Percentiles rank a stretch among this genome's conserved stretches.
Evolutionary conservation across 2,329 filamentous ascomycete species (phyloP).

Genomic region (Tolypocladium paradoxum): DNA sequence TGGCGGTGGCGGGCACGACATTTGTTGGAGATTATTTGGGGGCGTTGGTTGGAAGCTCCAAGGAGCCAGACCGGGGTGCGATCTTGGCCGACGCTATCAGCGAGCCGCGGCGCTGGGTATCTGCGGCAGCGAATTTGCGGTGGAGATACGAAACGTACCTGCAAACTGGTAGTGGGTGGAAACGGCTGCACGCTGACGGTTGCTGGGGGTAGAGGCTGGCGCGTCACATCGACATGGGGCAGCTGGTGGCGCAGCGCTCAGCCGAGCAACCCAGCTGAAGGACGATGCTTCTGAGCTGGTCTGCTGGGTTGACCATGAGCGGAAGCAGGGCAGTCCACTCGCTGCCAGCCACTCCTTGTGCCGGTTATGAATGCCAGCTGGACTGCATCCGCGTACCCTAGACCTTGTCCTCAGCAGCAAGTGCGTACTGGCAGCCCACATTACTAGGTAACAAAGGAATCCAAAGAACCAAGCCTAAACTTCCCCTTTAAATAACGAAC

Average conservation of each 20-base stretch:
- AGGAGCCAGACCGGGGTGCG: background rate
- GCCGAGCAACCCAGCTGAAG: too few species aligned
- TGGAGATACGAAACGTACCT: background rate
- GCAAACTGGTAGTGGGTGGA: background rate
- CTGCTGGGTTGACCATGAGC: too few species aligned
- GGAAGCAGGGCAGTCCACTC: too few species aligned
- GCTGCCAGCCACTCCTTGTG: too few species aligned
- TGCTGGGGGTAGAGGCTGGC: background rate
- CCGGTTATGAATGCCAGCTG: too few species aligned
- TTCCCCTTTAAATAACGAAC: too few species aligned
- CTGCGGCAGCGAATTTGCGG: background rate
- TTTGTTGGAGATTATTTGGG: background rate
- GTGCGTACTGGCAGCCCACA: too few species aligned
- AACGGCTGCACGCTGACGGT: background rate
- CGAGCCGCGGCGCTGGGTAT: background rate
- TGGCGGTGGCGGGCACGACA: background rate
- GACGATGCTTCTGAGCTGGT: too few species aligned
- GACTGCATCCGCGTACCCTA: too few species aligned
- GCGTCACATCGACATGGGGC: background rate
- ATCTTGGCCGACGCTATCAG: background rate
- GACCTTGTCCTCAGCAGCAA: too few species aligned
- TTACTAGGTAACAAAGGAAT: too few species aligned
- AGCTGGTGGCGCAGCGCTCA: background rate
- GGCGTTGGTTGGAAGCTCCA: background rate
- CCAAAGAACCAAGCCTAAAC: too few species aligned